phyloP scores from a whole-genome alignment of 202 grass and related monocot species.

The Zizania palustris region DNA sequence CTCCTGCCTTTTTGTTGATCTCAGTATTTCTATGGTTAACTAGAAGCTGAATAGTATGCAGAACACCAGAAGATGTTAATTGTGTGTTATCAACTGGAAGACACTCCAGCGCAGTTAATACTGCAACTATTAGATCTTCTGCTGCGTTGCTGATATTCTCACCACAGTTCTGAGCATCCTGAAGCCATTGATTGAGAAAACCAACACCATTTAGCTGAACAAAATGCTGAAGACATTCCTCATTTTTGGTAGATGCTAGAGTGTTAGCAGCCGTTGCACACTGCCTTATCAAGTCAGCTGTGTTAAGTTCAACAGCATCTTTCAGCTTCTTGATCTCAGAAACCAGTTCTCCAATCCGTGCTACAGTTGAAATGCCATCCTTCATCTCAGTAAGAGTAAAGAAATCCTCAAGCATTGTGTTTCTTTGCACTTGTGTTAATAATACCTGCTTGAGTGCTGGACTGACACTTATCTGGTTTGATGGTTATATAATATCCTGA shows the following conservation, averaged over 20 bases:
- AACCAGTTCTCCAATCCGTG: constrained; percentile 54
- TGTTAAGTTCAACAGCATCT: constrained; percentile 28
- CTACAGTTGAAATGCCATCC: constrained; percentile 59
- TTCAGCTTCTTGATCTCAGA: constrained; percentile 57
- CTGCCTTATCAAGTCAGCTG: constrained; percentile 51
- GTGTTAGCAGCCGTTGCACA: constrained; percentile 44
- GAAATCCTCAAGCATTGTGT: constrained; percentile 63
- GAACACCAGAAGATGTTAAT: constrained; percentile 45
- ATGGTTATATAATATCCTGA: constrained; percentile 23
- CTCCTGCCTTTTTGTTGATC: constrained; percentile 60
- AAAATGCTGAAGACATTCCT: constrained; percentile 64
- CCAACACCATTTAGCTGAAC: constrained; percentile 56
- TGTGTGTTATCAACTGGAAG: constrained; percentile 47
- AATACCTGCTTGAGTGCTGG: background rate
- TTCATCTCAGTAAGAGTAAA: constrained; percentile 77
- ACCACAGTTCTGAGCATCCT: constrained; percentile 53
- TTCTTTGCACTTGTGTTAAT: background rate
- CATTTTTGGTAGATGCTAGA: constrained; percentile 41
- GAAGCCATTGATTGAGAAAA: constrained; percentile 68
- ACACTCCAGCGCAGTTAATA: constrained; percentile 54
- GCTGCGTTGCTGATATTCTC: constrained; percentile 26
- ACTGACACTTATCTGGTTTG: background rate
- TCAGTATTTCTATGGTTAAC: constrained; percentile 42
- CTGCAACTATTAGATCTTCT: constrained; percentile 48
- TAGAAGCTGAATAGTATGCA: constrained; percentile 50